Percentiles rank a stretch among this genome's conserved stretches.
phyloP scores from a whole-genome alignment of 2,329 filamentous ascomycete species.

The Phialophora chinensis region DNA sequence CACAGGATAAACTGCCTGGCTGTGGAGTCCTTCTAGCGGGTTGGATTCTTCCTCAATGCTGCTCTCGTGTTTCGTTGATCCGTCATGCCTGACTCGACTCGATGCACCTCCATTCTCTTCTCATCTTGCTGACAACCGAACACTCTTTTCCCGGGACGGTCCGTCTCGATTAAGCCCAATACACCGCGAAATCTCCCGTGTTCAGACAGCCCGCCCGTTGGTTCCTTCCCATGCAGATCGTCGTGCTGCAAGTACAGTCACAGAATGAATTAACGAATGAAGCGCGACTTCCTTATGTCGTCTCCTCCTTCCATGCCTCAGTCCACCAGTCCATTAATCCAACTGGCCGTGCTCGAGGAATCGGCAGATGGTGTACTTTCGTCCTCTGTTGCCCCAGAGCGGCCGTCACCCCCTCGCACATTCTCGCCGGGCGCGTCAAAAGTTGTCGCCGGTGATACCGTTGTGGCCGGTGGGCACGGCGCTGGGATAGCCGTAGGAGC shows the following conservation, averaged over 20 bases:
- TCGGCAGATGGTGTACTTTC: constrained; percentile 31
- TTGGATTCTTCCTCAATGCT: neutral
- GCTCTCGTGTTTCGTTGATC: neutral
- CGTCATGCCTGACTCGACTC: neutral
- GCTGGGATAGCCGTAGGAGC: constrained; percentile 53
- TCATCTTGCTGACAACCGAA: neutral
- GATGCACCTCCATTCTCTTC: neutral
- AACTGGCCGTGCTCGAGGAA: constrained; percentile 36
- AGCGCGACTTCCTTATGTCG: constrained; percentile 8
- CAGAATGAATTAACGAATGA: constrained; percentile 20
- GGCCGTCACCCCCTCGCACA: constrained; percentile 23
- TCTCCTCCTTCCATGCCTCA: neutral
- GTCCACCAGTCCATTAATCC: constrained; percentile 18
- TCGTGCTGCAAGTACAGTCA: constrained; percentile 7
- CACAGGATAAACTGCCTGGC: neutral
- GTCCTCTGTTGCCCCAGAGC: constrained; percentile 32
- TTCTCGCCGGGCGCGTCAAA: constrained; percentile 44
- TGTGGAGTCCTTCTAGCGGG: neutral
- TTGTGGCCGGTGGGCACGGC: constrained; percentile 56
- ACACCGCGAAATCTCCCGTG: constrained; percentile 22
- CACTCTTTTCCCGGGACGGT: neutral
- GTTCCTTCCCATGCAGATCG: constrained; percentile 13
- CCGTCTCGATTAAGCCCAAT: constrained; percentile 15
- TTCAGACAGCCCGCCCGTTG: constrained; percentile 30
- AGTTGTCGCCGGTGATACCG: constrained; percentile 51